phyloP scores from a whole-genome alignment of 2,329 filamentous ascomycete genomes.

The Tolypocladium tropicale region DNA sequence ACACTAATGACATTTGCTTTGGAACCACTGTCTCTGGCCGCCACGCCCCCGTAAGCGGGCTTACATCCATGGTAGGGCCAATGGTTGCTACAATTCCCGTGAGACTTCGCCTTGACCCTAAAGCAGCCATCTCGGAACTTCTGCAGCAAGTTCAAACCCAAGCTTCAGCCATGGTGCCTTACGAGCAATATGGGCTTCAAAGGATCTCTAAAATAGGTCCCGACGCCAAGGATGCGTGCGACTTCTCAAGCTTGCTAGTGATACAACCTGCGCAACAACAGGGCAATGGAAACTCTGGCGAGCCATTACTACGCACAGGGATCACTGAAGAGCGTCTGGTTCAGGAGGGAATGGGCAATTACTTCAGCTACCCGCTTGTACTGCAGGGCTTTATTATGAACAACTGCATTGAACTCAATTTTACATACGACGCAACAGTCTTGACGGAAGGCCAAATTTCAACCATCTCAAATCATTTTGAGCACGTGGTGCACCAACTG shows the following conservation, averaged over 20 bases:
- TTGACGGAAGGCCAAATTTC: neutral
- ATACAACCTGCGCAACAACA: neutral
- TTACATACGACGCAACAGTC: neutral
- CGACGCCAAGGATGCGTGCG: neutral
- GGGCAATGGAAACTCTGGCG: neutral
- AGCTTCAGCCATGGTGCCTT: neutral
- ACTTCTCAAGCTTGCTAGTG: neutral
- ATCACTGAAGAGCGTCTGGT: neutral
- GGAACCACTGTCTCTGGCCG: constrained; percentile 18
- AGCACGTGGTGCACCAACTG: neutral
- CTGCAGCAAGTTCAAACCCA: neutral
- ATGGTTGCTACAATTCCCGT: constrained; percentile 14
- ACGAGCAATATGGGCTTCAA: neutral
- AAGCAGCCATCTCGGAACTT: neutral
- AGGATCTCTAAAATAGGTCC: neutral
- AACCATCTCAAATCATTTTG: neutral
- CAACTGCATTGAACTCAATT: neutral
- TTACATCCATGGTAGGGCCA: constrained; percentile 17
- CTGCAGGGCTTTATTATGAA: neutral
- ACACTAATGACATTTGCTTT: constrained; percentile 12
- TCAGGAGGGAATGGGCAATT: neutral
- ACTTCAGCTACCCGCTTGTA: neutral
- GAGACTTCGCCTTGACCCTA: neutral
- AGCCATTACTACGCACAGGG: neutral
- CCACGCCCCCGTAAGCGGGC: constrained; percentile 12